phyloP scores from a whole-genome alignment of 2,329 filamentous ascomycete genomes.

The Beauveria caledonica region DNA sequence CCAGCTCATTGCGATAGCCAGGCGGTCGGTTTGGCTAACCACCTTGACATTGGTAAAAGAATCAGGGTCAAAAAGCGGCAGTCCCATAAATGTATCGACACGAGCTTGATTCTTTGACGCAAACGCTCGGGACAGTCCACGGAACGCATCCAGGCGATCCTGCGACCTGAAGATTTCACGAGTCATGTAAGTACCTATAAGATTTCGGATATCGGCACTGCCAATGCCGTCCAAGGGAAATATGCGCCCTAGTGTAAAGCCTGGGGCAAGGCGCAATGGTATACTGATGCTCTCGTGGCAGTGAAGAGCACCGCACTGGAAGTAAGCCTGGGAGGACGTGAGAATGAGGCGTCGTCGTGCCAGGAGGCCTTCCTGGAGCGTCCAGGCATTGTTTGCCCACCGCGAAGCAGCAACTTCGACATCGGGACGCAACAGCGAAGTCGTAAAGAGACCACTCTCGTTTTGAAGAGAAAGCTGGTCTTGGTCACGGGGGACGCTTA shows the following conservation, averaged over 20 bases:
- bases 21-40: conserved; percentile 25
- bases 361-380: conserved; percentile 29
- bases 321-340: conserved; percentile 30
- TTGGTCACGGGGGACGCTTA: conserved; percentile 23
- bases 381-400: conserved; percentile 29
- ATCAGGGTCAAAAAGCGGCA: conserved; percentile 27
- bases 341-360: conserved; percentile 28
- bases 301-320: conserved; percentile 29
- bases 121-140: conserved; percentile 24
- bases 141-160: conserved; percentile 28
- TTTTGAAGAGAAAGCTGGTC: conserved; percentile 28
- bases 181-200: conserved; percentile 25
- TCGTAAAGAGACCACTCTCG: conserved; percentile 26
- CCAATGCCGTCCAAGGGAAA: conserved; percentile 20
- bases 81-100: conserved; percentile 23
- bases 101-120: conserved; percentile 20
- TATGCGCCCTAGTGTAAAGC: conserved; percentile 25
- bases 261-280: conserved; percentile 23
- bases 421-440: conserved; percentile 28
- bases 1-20: conserved; percentile 29
- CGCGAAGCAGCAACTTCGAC: conserved; percentile 26
- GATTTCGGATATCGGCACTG: conserved; percentile 19
- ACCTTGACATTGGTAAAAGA: conserved; percentile 21
- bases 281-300: conserved; percentile 29
- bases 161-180: conserved; percentile 20